Evolutionary conservation across 2,329 filamentous ascomycete species (phyloP), one percentile per base, ranked within the genome.

Genomic region (Sclerotinia glacialis): DNA sequence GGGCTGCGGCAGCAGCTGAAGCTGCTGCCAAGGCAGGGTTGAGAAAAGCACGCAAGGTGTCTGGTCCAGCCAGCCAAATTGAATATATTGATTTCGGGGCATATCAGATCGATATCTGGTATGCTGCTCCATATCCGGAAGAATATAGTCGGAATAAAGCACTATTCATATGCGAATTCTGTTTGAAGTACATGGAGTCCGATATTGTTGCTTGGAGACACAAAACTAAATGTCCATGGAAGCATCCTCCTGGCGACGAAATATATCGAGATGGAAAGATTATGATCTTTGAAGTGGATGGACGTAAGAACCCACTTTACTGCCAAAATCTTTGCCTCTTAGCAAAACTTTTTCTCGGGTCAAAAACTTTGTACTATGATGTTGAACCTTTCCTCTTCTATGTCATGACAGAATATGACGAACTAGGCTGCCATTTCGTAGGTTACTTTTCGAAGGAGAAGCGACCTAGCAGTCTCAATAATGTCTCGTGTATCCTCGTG

Each of bases 401-500:
- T 77, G 93, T 97, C 73, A 91, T 98, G 80, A 96, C 93, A 71
- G 95, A 97, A 73, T 94, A 93, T 72, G 91, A 97, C 74, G 90
- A 95, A 66, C 86, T 89, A 23, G 94, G 94, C 23, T 97, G 95
- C 76, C 95, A 97, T 76, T 95, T 99, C 72, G 94, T 98, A 34
- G 95, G 95, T n/a, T 99, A 99, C 76, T 99, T 99, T 74, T 98
- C 95, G 61, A 99, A 99, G 77, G 95, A 99, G 79, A 99, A 99
- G 79, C 85, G 96, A 53, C 90, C 92, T 2, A 94, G 92, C 78
- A 96, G 93, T 69, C 89, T 93, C 73, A 98, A 99, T 78, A 99
- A 99, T 71, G 95, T 99, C 58, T 97, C 93, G 11, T 99, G 95
- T 78, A 99, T 99, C 72, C 81, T 99, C 58, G 97, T 96, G 5